Evolutionary conservation across 495 filamentous ascomycete genomes (phyloP).

Genomic region (Lepidopterella palustris): DNA sequence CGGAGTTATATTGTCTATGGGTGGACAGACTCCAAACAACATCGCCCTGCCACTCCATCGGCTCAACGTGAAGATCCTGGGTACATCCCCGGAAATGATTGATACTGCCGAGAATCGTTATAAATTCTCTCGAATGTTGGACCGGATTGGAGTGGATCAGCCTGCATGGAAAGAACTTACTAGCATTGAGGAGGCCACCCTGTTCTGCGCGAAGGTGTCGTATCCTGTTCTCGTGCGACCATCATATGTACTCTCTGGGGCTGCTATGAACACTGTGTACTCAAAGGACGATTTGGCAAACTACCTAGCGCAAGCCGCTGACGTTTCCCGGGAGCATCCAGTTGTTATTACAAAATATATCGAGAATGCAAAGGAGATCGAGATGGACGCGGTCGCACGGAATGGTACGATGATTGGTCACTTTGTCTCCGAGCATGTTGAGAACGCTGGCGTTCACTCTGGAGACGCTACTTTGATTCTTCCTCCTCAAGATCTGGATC

Average conservation of each 20-base stretch:
- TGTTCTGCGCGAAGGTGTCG: conserved; percentile 79
- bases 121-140: conserved; percentile 96
- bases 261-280: conserved; percentile 98
- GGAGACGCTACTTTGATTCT: conserved; percentile 91
- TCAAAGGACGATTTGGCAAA: conserved; percentile 82
- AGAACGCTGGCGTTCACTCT: conserved; percentile 96
- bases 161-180: conserved; percentile 97
- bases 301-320: conserved; percentile 82
- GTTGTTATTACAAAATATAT: conserved; percentile 99
- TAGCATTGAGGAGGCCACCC: conserved; percentile 76
- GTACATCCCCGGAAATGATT: conserved; percentile 98
- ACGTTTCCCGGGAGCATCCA: conserved; percentile 92
- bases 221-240: conserved; percentile 95
- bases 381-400: conserved; percentile 91
- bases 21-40: conserved; percentile 97
- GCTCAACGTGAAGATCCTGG: conserved; percentile 82
- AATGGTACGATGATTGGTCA: conserved; percentile 82
- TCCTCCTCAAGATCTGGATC: conserved; percentile 87
- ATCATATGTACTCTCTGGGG: conserved; percentile 95
- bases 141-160: conserved; percentile 91
- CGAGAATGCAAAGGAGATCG: conserved; percentile 93
- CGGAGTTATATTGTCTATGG: conserved; percentile 96
- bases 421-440: conserved; percentile 93
- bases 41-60: conserved; percentile 86
- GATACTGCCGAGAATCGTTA: conserved; percentile 96